Percentiles rank a stretch among this genome's conserved stretches.
These are phyloP conservation scores for Heliocybe sulcata DNA, from an alignment of 1,284 basidiomycete genomes.

Conservation along the genomic window DNA sequence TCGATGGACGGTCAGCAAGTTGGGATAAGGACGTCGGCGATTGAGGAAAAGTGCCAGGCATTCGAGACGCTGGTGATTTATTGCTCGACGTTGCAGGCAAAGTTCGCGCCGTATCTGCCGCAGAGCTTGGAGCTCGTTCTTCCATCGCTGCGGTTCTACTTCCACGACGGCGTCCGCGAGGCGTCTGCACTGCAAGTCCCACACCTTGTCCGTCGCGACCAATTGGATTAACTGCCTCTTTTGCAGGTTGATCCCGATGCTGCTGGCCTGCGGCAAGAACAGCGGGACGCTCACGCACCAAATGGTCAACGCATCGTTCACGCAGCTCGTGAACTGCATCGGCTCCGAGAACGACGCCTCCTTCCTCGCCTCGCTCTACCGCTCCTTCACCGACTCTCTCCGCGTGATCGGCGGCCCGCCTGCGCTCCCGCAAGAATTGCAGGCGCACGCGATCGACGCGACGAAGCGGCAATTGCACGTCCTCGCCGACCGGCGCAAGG, in stretches of 20 bases:
- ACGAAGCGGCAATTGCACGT: slow-evolving; percentile 61
- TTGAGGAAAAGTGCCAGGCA: slow-evolving; percentile 84
- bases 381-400: slow-evolving; percentile 63
- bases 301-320: slow-evolving; percentile 65
- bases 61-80: slow-evolving; percentile 82
- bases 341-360: slow-evolving; percentile 62
- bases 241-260: slow-evolving; percentile 64
- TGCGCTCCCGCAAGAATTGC: slow-evolving; percentile 44
- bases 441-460: slow-evolving; percentile 50
- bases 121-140: slow-evolving; percentile 68
- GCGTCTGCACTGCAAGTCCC: slow-evolving; percentile 60
- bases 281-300: slow-evolving; percentile 59
- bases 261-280: slow-evolving; percentile 67
- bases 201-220: not conserved
- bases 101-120: slow-evolving; percentile 68
- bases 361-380: slow-evolving; percentile 73
- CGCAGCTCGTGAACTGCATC: slow-evolving; percentile 61
- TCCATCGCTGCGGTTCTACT: slow-evolving; percentile 64
- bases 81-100: slow-evolving; percentile 58
- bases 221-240: no score
- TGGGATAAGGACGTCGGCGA: slow-evolving; percentile 71
- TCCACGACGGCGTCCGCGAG: slow-evolving; percentile 80
- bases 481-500: slow-evolving; percentile 59
- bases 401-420: slow-evolving; percentile 51
- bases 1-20: slow-evolving; percentile 68